Evolutionary conservation across 2,329 filamentous ascomycete genomes (phyloP).

Genomic region (Fusarium sp.): DNA sequence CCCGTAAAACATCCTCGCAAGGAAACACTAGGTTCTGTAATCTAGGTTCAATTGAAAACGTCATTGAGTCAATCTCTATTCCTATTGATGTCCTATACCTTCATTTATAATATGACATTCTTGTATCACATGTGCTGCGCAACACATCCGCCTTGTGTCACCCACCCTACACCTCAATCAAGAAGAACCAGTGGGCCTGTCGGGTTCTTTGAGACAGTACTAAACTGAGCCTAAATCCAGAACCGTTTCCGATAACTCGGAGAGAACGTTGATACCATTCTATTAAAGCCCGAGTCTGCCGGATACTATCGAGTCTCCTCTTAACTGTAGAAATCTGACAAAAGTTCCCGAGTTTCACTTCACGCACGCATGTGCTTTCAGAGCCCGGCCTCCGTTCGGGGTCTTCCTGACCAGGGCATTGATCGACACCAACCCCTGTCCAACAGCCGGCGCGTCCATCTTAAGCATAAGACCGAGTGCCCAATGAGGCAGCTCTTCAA

Average conservation of each 20-base stretch:
- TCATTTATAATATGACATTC: neutral
- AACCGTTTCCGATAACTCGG: neutral
- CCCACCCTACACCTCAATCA: neutral
- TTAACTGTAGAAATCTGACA: neutral
- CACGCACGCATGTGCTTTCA: neutral
- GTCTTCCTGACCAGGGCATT: neutral
- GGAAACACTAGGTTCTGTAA: neutral
- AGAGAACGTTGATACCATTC: neutral
- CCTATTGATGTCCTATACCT: neutral
- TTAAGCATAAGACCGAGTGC: neutral
- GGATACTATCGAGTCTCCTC: neutral
- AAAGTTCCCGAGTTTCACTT: neutral
- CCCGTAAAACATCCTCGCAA: too few species aligned
- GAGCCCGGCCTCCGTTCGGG: neutral
- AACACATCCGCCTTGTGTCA: neutral
- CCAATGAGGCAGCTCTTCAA: neutral
- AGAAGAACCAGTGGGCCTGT: neutral
- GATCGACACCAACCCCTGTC: neutral
- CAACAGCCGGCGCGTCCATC: neutral
- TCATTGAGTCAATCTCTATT: neutral
- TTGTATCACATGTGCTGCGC: neutral
- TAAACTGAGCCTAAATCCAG: neutral
- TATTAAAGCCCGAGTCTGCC: neutral
- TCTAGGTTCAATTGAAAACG: neutral
- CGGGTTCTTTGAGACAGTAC: neutral